These are phyloP conservation scores for Ceratopteris richardii DNA, from an alignment of 75 land plant genomes.

Conservation along the genomic window DNA sequence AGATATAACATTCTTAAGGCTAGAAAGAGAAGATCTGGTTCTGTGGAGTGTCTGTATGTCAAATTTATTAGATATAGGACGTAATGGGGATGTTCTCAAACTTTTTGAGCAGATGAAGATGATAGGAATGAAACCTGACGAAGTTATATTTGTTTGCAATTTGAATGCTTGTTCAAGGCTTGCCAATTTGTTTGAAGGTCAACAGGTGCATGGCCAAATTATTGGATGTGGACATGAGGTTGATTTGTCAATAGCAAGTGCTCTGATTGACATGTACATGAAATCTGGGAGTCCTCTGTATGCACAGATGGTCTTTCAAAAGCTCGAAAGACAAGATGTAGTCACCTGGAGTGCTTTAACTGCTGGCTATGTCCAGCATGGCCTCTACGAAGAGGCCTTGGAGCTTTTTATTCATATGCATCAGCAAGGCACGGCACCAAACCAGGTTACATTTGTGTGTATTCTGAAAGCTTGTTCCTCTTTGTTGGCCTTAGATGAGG, in stretches of 20 bases:
- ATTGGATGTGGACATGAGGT: not conserved
- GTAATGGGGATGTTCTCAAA: too few relatives aligned
- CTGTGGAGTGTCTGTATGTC: too few relatives aligned
- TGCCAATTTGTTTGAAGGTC: too few relatives aligned
- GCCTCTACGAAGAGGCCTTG: conserved; percentile 6
- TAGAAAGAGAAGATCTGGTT: too few relatives aligned
- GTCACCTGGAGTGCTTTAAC: conserved; percentile 6
- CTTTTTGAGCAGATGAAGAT: too few relatives aligned
- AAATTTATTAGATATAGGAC: too few relatives aligned
- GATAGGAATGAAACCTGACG: too few relatives aligned
- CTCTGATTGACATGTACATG: not conserved
- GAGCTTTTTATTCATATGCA: conserved; percentile 8
- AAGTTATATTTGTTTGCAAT: too few relatives aligned
- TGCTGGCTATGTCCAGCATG: conserved; percentile 12
- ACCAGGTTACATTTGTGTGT: not conserved
- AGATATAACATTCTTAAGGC: too few relatives aligned
- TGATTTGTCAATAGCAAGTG: not conserved
- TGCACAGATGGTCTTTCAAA: not conserved
- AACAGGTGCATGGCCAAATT: not conserved
- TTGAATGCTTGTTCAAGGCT: too few relatives aligned
- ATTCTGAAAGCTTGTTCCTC: conserved; percentile 8
- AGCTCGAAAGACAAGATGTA: not conserved
- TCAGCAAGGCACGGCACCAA: conserved; percentile 2
- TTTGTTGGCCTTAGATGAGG: conserved; percentile 1
- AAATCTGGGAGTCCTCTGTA: not conserved